Evolutionary conservation across 2,329 filamentous ascomycete species (phyloP).

Genomic region (Acrocalymma vagum): DNA sequence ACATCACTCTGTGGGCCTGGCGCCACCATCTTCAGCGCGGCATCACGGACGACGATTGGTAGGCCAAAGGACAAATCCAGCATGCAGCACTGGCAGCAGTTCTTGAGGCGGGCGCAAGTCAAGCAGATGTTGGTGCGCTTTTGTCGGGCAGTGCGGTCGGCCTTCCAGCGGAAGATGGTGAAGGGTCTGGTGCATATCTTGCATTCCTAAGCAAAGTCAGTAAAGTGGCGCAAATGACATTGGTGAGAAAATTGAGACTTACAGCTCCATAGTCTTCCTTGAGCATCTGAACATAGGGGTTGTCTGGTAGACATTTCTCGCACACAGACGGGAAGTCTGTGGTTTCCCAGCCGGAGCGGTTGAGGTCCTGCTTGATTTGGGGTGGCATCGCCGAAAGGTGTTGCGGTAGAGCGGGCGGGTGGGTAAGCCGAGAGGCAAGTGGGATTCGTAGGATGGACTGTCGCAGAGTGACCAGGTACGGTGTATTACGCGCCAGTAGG

Average conservation of each 20-base stretch:
- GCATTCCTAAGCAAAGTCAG: slow-evolving; percentile 58
- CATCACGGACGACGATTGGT: slow-evolving; percentile 93
- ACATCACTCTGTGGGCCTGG: slow-evolving; percentile 91
- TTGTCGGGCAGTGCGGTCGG: slow-evolving; percentile 88
- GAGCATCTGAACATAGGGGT: slow-evolving; percentile 98
- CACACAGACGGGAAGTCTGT: slow-evolving; percentile 89
- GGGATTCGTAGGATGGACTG: background rate
- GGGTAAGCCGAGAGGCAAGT: background rate
- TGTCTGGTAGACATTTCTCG: slow-evolving; percentile 94
- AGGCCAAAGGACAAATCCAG: slow-evolving; percentile 95
- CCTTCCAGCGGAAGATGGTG: slow-evolving; percentile 94
- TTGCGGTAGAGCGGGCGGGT: background rate
- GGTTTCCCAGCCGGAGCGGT: slow-evolving; percentile 94
- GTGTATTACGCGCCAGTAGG: slow-evolving; percentile 7
- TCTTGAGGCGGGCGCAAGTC: slow-evolving; percentile 95
- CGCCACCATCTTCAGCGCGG: slow-evolving; percentile 96
- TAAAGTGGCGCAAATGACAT: slow-evolving; percentile 82
- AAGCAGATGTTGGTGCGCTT: slow-evolving; percentile 96
- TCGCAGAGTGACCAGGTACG: slow-evolving; percentile 14
- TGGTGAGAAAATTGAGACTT: slow-evolving; percentile 62
- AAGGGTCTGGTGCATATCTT: slow-evolving; percentile 90
- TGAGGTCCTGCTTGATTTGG: slow-evolving; percentile 95
- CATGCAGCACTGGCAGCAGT: slow-evolving; percentile 99
- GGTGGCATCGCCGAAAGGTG: slow-evolving; percentile 75
- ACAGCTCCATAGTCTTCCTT: slow-evolving; percentile 95